Evolutionary conservation across 192 early-diverging fungal genomes (phyloP).

Genomic region (Linnemannia exigua): DNA sequence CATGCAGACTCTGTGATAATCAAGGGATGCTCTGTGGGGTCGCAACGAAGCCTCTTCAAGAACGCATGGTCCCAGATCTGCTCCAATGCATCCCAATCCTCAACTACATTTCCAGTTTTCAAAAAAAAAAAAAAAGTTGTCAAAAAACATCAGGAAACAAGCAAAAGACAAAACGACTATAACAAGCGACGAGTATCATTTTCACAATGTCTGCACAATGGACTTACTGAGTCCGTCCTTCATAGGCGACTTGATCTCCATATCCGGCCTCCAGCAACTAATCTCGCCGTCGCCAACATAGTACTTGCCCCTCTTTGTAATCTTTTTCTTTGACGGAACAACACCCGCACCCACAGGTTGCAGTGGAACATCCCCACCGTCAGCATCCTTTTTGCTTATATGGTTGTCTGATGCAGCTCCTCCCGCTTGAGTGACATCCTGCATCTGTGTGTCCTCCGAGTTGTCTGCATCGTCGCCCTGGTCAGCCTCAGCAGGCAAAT

Average conservation of each 20-base stretch:
- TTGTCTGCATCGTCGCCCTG: slow-evolving; percentile 55
- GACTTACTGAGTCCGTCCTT: slow-evolving; percentile 85
- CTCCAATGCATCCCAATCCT: slow-evolving; percentile 96
- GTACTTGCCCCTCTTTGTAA: slow-evolving; percentile 61
- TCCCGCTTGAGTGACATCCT: slow-evolving; percentile 45
- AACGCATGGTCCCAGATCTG: slow-evolving; percentile 92
- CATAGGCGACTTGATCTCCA: slow-evolving; percentile 90
- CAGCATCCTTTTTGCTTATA: slow-evolving; percentile 44
- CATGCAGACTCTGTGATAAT: slow-evolving; percentile 94
- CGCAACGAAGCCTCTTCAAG: slow-evolving; percentile 75
- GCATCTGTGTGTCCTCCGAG: slow-evolving; percentile 54
- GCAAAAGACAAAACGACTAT: background rate
- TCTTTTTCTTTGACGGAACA: slow-evolving; percentile 48
- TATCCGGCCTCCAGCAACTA: slow-evolving; percentile 76
- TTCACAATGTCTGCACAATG: no score
- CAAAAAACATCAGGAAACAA: background rate
- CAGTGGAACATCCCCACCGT: slow-evolving; percentile 58
- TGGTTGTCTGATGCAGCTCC: slow-evolving; percentile 32
- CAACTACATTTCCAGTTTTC: slow-evolving; percentile 66
- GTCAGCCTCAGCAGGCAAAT: slow-evolving; percentile 48
- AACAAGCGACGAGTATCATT: background rate
- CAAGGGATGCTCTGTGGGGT: slow-evolving; percentile 91
- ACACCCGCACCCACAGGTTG: slow-evolving; percentile 18
- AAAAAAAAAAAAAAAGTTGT: slow-evolving; percentile 7
- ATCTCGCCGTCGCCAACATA: slow-evolving; percentile 81